Evolutionary conservation across 495 filamentous ascomycete genomes (phyloP), one percentile per base, ranked within the genome.

Genomic region (Letharia lupina): DNA sequence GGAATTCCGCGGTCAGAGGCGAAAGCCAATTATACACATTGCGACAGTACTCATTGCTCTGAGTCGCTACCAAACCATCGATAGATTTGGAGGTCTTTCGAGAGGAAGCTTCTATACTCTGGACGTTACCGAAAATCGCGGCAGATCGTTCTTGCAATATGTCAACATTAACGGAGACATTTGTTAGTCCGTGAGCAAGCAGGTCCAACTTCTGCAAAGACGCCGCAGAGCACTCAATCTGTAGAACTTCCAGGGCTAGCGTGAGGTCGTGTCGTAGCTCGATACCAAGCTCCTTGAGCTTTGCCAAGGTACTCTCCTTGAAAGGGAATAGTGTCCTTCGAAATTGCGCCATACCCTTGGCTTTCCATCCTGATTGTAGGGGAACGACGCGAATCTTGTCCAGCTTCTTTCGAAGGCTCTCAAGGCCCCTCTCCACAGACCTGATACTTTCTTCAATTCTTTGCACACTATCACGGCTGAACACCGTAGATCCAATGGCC

Each of bases 321-420:
- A 57, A 57, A 37, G 54, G 54, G 18, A 56, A 56, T 4, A 56
- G 12, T 16, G 52, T 56, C 28, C 52, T 56, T 15, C 28, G 31
- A 11, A 37, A 37, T 23, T 57, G 54, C 16, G 31, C 54, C 33
- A 57, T 37, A 6, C 31, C 15, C n/a, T 57, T 57, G 33, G 54
- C 31, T 57, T 57, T 57, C 33, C 54, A 57, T 35, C 54, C 52
- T 35, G 52, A 18, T 18, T 56, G 28, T 18, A 35, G 10, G 1
- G 52, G 52, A 18, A 35, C 31, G 31, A 35, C 31, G 8, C 52
- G 52, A 18, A 56, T 15, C 6, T 56, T 56, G 13, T 56, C 52
- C 12, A 56, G 13, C 52, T 56, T 56, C 52, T 56, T 56, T 35
- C 52, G 28, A 56, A 56, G 52, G 52, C 52, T 56, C 7, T 56